phyloP scores from a whole-genome alignment of 805 yeast genomes.

The Wickerhamomyces rabaulensis region DNA sequence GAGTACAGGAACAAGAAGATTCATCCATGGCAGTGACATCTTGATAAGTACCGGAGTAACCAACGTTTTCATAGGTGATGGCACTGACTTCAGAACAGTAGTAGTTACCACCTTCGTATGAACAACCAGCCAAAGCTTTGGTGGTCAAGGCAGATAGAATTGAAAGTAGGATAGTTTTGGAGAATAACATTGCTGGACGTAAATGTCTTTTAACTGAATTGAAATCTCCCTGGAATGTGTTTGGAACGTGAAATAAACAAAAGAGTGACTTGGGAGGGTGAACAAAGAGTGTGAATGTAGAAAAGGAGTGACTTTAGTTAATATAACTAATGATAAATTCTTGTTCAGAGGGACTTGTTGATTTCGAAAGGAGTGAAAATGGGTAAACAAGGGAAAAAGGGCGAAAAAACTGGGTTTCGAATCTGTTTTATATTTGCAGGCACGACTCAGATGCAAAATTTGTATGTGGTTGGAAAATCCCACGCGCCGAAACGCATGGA shows the following conservation, averaged over 20 bases:
- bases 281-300: neutral
- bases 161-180: conserved; percentile 18
- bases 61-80: conserved; percentile 64
- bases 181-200: conserved; percentile 16
- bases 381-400: neutral
- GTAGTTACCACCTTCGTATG: conserved; percentile 64
- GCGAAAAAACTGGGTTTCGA: conserved; percentile 6
- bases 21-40: conserved; percentile 80
- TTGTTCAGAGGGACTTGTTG: conserved; percentile 1
- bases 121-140: conserved; percentile 31
- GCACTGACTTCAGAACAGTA: conserved; percentile 73
- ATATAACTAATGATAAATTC: neutral
- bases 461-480: neutral
- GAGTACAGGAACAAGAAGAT: conserved; percentile 65
- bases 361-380: conserved; percentile 9
- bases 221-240: neutral
- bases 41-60: conserved; percentile 77
- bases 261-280: neutral
- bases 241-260: neutral
- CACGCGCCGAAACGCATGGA: neutral
- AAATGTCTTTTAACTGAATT: neutral
- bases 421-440: conserved; percentile 5
- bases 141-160: conserved; percentile 16
- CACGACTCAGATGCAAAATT: neutral
- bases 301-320: conserved; percentile 1